phyloP scores from a whole-genome alignment of 106 monocot genomes.

The Platanthera zijinensis region DNA sequence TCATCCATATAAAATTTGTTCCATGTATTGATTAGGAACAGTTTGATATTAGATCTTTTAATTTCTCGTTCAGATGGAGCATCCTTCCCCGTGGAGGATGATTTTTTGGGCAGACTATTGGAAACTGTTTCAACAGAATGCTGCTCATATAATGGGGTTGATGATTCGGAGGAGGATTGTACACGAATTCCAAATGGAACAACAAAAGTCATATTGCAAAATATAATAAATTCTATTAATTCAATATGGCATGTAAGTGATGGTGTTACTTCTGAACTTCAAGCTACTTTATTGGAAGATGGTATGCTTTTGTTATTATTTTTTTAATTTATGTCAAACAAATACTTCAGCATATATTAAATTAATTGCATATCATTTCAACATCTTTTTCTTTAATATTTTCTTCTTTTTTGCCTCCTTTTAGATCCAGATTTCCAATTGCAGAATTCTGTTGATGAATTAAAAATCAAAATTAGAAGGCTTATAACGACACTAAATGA shows the following conservation, averaged over 20 bases:
- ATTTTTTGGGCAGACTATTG: slow-evolving; percentile 53
- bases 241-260: slow-evolving; percentile 44
- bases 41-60: not conserved
- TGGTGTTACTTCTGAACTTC: slow-evolving; percentile 22
- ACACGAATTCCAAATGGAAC: slow-evolving; percentile 10
- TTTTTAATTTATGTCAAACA: not conserved
- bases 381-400: not conserved
- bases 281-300: slow-evolving; percentile 27
- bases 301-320: slow-evolving; percentile 28
- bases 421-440: slow-evolving; percentile 33
- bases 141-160: slow-evolving; percentile 24
- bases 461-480: slow-evolving; percentile 31
- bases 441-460: slow-evolving; percentile 22
- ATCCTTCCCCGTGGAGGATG: slow-evolving; percentile 25
- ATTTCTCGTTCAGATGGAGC: slow-evolving; percentile 40
- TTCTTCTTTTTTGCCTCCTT: not conserved
- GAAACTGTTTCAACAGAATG: slow-evolving; percentile 62
- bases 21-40: not conserved
- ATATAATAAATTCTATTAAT: slow-evolving; percentile 35
- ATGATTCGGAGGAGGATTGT: slow-evolving; percentile 19
- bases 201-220: slow-evolving; percentile 29
- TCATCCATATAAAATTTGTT: not conserved
- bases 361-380: not conserved
- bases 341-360: not conserved
- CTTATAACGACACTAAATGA: slow-evolving; percentile 31